Evolutionary conservation across 2,329 filamentous ascomycete species (phyloP).

Genomic region (Botrytis porri): DNA sequence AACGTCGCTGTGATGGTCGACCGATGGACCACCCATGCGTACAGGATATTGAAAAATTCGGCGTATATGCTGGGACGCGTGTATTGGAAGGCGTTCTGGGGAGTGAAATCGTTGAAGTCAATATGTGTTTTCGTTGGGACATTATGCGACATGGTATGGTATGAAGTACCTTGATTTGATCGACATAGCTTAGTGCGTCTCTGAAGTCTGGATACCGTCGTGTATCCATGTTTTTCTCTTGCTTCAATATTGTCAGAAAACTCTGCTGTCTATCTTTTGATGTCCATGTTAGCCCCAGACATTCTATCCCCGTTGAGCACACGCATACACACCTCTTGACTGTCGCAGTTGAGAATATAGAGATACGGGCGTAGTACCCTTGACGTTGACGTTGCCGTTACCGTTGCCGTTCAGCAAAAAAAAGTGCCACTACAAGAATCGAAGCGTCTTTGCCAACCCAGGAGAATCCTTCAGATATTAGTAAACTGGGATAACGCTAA

Average conservation of each 20-base stretch:
- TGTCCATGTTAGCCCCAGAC: neutral
- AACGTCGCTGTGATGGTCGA: neutral
- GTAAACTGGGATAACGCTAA: neutral
- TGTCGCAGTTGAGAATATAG: neutral
- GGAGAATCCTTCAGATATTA: neutral
- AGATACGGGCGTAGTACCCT: neutral
- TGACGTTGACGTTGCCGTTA: neutral
- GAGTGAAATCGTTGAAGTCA: neutral
- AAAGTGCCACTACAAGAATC: neutral
- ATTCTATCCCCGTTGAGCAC: too few relatives aligned
- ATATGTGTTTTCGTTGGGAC: too few relatives aligned
- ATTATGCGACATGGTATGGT: too few relatives aligned
- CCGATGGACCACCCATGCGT: fast-evolving
- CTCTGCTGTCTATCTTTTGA: too few relatives aligned
- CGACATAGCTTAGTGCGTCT: neutral
- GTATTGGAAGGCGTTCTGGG: neutral
- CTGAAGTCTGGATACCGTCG: neutral
- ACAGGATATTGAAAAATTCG: fast-evolving
- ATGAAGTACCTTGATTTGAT: neutral
- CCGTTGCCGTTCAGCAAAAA: neutral
- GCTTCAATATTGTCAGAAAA: neutral
- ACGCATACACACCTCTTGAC: too few relatives aligned
- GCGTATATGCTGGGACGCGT: fast-evolving
- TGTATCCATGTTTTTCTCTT: neutral
- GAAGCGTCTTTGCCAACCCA: neutral